phyloP scores from a whole-genome alignment of 1,284 basidiomycete species.

The Moesziomyces sp. region DNA sequence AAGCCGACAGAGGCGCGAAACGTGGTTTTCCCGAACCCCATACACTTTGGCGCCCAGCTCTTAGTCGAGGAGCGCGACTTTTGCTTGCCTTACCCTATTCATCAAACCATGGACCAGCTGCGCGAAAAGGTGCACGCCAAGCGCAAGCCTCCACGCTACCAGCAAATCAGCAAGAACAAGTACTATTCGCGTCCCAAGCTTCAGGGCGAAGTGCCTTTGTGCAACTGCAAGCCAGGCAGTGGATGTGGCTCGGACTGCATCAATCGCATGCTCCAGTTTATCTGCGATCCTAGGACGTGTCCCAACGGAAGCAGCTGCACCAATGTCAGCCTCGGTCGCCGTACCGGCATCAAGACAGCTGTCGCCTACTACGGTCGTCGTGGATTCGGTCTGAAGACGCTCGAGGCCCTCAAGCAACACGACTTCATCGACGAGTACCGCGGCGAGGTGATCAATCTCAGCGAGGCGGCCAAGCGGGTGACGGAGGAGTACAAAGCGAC shows the following conservation, averaged over 20 bases:
- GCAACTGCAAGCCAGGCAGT: constrained; percentile 51
- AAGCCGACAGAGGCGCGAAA: constrained; percentile 6
- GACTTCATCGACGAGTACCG: constrained; percentile 63
- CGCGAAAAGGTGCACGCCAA: constrained; percentile 50
- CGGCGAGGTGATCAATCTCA: constrained; percentile 60
- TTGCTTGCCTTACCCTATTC: constrained; percentile 38
- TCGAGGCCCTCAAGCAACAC: constrained; percentile 47
- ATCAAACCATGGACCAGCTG: constrained; percentile 33
- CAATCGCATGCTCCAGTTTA: constrained; percentile 58
- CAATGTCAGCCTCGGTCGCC: constrained; percentile 58
- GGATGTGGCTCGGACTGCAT: constrained; percentile 58
- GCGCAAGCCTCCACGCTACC: constrained; percentile 55
- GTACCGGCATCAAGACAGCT: constrained; percentile 42
- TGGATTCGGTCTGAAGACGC: constrained; percentile 59
- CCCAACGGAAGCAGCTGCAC: constrained; percentile 60
- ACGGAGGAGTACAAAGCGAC: constrained; percentile 53
- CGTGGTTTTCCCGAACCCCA: constrained; percentile 27
- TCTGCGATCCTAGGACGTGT: constrained; percentile 59
- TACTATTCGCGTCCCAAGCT: constrained; percentile 53
- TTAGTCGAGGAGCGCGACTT: constrained; percentile 53
- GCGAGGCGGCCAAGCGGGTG: constrained; percentile 53
- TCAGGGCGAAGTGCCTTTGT: constrained; percentile 54
- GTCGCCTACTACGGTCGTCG: constrained; percentile 55
- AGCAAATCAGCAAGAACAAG: constrained; percentile 54
- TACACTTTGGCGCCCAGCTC: constrained; percentile 48